Evolutionary conservation across 2,329 filamentous ascomycete genomes (phyloP).

Genomic region (Botrytis hyacinthi): DNA sequence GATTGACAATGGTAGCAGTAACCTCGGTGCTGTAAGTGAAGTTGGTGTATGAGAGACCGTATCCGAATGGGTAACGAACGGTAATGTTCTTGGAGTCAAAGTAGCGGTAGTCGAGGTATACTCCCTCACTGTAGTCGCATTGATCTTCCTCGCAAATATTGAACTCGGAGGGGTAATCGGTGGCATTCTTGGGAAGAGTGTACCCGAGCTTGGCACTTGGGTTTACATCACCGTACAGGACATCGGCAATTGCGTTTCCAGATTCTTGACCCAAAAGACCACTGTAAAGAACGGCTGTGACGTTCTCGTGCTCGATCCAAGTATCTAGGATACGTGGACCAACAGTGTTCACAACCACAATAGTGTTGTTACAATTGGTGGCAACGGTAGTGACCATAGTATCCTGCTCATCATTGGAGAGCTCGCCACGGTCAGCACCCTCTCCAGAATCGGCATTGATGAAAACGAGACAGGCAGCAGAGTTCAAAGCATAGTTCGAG

Average conservation of each 20-base stretch:
- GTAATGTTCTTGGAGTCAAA: not conserved
- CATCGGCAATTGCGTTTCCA: not conserved
- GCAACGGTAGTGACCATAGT: slow-evolving; percentile 54
- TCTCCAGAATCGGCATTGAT: not conserved
- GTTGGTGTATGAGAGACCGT: not conserved
- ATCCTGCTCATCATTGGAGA: not conserved
- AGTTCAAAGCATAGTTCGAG: not conserved
- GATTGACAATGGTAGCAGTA: not conserved
- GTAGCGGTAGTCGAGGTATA: not conserved
- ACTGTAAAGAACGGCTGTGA: slow-evolving; percentile 61
- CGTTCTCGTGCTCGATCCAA: slow-evolving; percentile 57
- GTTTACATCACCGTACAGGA: not conserved
- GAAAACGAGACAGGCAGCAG: not conserved
- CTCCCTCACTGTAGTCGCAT: not conserved
- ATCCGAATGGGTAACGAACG: not conserved
- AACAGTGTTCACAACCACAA: slow-evolving; percentile 63
- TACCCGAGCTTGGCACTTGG: not conserved
- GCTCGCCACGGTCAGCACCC: not conserved
- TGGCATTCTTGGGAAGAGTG: not conserved
- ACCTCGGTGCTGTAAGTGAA: not conserved
- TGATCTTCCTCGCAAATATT: not conserved
- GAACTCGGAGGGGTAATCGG: not conserved
- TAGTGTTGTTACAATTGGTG: slow-evolving; percentile 54
- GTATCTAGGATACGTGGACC: slow-evolving; percentile 58
- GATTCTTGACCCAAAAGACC: slow-evolving; percentile 58